Evolutionary conservation across 331 rosid genomes (phyloP).

Genomic region (Malus hybrid): DNA sequence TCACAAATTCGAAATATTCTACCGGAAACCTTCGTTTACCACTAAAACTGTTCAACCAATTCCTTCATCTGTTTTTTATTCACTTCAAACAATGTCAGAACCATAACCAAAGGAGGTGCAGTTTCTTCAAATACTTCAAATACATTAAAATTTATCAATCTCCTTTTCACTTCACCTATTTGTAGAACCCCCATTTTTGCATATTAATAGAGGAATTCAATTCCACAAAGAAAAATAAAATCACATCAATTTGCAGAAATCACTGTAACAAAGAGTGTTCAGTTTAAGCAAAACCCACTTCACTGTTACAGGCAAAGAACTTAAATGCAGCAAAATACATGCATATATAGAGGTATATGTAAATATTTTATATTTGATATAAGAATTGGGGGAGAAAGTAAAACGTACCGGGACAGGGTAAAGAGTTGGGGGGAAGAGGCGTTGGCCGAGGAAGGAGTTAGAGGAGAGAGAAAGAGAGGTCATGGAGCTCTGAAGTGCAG

Average conservation of each 20-base stretch:
- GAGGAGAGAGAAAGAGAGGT: constrained; percentile 71
- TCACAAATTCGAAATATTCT: too few relatives aligned
- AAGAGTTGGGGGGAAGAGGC: constrained; percentile 46
- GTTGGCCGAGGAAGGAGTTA: constrained; percentile 80
- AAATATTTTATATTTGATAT: not conserved
- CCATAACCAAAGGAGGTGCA: not conserved
- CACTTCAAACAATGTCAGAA: not conserved
- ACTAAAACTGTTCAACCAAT: not conserved
- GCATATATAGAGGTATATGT: too few relatives aligned
- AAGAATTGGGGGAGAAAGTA: not conserved
- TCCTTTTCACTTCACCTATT: not conserved
- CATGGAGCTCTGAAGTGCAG: constrained; percentile 84
- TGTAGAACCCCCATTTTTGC: not conserved
- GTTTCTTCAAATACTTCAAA: not conserved
- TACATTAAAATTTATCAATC: not conserved
- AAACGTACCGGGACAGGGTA: constrained; percentile 39
- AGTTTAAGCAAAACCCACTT: not conserved
- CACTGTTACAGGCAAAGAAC: not conserved
- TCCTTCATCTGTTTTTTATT: not conserved
- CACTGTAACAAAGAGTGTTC: not conserved
- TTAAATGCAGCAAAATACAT: not conserved
- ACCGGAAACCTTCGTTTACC: not conserved
- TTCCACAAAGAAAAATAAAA: not conserved
- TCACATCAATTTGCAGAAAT: not conserved
- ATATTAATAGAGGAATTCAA: not conserved